Evolutionary conservation across 805 yeast genomes (phyloP).

Genomic region (Wickerhamiella spandovensis): DNA sequence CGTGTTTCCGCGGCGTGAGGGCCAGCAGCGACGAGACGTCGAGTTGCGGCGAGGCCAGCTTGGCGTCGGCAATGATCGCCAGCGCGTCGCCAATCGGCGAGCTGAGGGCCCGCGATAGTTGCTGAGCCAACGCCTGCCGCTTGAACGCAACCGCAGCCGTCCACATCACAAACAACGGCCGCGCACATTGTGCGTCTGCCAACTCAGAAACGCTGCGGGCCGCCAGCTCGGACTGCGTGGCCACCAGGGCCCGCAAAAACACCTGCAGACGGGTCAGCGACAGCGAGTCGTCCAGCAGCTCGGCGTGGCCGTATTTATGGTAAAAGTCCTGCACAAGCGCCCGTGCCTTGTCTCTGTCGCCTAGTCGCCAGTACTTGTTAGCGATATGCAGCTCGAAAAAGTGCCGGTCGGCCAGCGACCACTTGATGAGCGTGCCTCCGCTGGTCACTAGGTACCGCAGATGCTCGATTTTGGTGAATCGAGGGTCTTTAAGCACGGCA

Average conservation of each 20-base stretch:
- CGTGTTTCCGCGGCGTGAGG: not conserved
- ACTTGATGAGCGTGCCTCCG: conserved; percentile 19
- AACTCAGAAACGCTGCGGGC: not conserved
- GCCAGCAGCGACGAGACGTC: not conserved
- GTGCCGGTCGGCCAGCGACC: conserved; percentile 17
- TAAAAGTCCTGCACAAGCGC: conserved; percentile 13
- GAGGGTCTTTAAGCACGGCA: conserved; percentile 15
- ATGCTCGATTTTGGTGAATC: conserved; percentile 15
- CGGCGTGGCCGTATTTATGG: conserved; percentile 11
- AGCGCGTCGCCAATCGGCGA: not conserved
- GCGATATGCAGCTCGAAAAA: conserved; percentile 19
- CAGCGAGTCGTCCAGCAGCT: conserved; percentile 1
- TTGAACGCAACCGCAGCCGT: not conserved
- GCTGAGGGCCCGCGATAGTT: not conserved
- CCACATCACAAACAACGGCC: conserved; percentile 6
- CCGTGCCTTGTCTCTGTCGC: conserved; percentile 12
- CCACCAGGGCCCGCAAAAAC: conserved; percentile 11
- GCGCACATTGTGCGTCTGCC: not conserved
- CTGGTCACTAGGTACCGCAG: conserved; percentile 16
- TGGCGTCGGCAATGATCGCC: not conserved
- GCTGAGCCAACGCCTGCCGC: not conserved
- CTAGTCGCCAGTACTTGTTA: conserved; percentile 19
- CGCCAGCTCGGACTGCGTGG: conserved; percentile 3
- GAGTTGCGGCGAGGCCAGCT: not conserved
- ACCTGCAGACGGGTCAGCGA: conserved; percentile 3